Percentiles rank a stretch among this genome's conserved stretches.
Conservation (phyloP, 441 rosid genomes). For the Arabidopsis hybrid region DNA sequence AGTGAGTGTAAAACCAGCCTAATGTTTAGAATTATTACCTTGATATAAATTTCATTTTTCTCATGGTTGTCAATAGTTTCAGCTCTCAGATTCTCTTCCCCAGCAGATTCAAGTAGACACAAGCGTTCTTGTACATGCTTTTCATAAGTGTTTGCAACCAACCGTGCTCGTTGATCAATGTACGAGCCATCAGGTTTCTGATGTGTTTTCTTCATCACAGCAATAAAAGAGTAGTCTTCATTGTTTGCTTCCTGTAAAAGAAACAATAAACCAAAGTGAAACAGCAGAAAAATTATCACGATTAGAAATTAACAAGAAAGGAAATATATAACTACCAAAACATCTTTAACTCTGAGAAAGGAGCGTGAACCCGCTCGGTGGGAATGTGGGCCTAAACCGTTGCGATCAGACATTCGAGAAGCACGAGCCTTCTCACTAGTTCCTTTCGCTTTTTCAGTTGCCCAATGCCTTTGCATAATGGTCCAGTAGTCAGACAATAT, state of each 20-base stretch:
- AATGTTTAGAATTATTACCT: background rate
- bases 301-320: background rate
- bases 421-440: background rate
- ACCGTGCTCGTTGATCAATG: background rate
- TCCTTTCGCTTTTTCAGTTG: background rate
- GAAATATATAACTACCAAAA: background rate
- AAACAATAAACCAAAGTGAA: conserved; percentile 7
- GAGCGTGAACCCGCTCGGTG: background rate
- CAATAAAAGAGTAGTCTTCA: conserved; percentile 7
- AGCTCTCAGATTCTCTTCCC: background rate
- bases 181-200: conserved; percentile 15
- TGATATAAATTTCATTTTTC: background rate
- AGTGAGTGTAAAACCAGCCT: too few species aligned
- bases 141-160: background rate
- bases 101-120: background rate
- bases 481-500: background rate
- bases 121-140: background rate
- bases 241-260: conserved; percentile 17
- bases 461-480: background rate
- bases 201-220: conserved; percentile 17
- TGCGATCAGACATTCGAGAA: background rate
- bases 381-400: background rate
- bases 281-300: background rate
- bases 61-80: background rate
- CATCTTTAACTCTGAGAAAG: background rate